These are phyloP conservation scores for Crepidotus variabilis DNA, from an alignment of 768 basidiomycete genomes.

Conservation along the genomic window DNA sequence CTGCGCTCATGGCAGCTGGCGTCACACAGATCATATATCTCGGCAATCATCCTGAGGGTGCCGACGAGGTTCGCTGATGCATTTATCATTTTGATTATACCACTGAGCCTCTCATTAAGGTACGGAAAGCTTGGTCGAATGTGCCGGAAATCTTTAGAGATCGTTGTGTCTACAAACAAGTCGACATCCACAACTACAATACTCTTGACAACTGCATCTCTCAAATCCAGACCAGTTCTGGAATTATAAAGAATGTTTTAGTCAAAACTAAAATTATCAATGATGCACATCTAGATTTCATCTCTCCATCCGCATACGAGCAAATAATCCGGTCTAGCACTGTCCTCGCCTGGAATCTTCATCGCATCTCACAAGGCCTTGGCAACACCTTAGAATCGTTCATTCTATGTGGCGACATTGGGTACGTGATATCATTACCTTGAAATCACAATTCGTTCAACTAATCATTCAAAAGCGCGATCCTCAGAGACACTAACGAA, in stretches of 20 bases:
- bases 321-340: conserved; percentile 25
- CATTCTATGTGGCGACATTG: conserved; percentile 26
- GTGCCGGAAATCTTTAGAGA: conserved; percentile 10
- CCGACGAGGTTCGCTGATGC: conserved; percentile 15
- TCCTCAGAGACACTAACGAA: conserved; percentile 24
- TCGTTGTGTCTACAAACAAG: conserved; percentile 21
- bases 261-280: conserved; percentile 25
- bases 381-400: conserved; percentile 24
- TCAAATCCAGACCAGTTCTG: conserved; percentile 15
- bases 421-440: conserved; percentile 15
- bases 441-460: neutral
- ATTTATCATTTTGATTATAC: neutral
- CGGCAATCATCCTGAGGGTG: conserved; percentile 18
- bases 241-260: conserved; percentile 24
- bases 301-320: conserved; percentile 18
- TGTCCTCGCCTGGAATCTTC: conserved; percentile 28
- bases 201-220: conserved; percentile 18
- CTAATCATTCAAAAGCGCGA: conserved; percentile 13
- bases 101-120: conserved; percentile 8
- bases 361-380: conserved; percentile 22
- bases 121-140: conserved; percentile 14
- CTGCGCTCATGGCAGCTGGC: conserved; percentile 20
- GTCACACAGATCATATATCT: conserved; percentile 21
- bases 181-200: conserved; percentile 20
- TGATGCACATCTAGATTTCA: conserved; percentile 20